Evolutionary conservation across 1,139 yeast genomes (phyloP).

Genomic region (Geotrichum carabidarum): DNA sequence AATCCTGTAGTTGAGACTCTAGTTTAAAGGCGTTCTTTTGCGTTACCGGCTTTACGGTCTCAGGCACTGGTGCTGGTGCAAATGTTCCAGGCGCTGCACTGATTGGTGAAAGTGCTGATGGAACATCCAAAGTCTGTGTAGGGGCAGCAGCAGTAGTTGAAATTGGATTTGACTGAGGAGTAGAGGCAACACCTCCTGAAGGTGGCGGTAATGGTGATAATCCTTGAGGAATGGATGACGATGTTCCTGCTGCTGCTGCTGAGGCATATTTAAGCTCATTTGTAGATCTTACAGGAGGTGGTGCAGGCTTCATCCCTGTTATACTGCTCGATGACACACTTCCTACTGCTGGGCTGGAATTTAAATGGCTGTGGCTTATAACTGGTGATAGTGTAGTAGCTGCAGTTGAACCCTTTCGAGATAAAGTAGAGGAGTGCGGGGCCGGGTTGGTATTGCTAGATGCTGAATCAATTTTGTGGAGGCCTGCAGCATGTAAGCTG

Average conservation of each 20-base stretch:
- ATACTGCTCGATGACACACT: constrained; percentile 18
- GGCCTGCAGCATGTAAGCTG: constrained; percentile 2
- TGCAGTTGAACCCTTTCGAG: constrained; percentile 23
- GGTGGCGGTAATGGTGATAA: constrained; percentile 34
- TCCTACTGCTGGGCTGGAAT: constrained; percentile 22
- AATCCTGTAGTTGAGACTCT: background rate
- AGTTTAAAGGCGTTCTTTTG: background rate
- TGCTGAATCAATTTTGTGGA: background rate
- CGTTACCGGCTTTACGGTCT: background rate
- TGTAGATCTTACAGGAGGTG: constrained; percentile 57
- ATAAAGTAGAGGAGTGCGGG: constrained; percentile 1
- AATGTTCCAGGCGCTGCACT: background rate
- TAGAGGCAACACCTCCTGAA: constrained; percentile 14
- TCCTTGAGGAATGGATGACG: constrained; percentile 27
- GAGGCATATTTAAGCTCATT: constrained; percentile 66
- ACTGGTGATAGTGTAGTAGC: constrained; percentile 28
- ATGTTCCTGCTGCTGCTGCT: constrained; percentile 52
- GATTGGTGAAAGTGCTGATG: background rate
- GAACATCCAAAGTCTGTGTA: background rate
- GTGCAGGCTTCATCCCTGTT: constrained; percentile 52
- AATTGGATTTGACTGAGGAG: constrained; percentile 15
- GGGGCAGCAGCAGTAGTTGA: constrained; percentile 23
- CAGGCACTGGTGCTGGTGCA: background rate
- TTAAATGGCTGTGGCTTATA: constrained; percentile 16
- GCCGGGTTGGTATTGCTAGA: background rate